Evolutionary conservation across 306 rosid genomes (phyloP), one percentile per base, ranked within the genome.

Genomic region (Cucurbita moschata): DNA sequence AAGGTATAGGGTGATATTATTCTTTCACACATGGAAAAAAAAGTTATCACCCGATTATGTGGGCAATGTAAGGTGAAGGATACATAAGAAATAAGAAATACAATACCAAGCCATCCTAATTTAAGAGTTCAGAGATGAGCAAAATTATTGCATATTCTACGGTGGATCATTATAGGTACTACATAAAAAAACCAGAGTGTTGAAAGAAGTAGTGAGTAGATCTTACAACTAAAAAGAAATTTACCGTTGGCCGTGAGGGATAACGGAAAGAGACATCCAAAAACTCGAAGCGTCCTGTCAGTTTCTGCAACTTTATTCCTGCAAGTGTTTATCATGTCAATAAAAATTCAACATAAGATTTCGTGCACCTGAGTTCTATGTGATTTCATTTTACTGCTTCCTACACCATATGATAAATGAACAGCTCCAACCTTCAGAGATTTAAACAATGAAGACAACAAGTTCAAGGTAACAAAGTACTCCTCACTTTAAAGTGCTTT

Each of bases 161-260:
- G 3, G 54, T 44, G 18, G 72, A 66, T 4, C 39, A 11, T 38
- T 0, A 38, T 19, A 66, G 72, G 66, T 5, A 19, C 14, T 47
- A 23, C 59, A 23, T 8, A 15, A 58, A 39, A 39, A 80, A 59
- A 79, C 40, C 18, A 4, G 76, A 54, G 72, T 50, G 74, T 65
- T 66, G 73, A 76, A 51, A 21, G 30, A 77, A 23, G 44, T 65
- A 60, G 55, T 35, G 60, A 55, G 72, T 73, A 55, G 73, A 58
- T 60, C 12, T 69, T 39, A 74, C 67, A 58, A 15, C 75, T 71
- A 77, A 50, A 47, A 74, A 58, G 77, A 77, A 81, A 81, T 76
- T 54, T 85, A 90, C 96, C 84, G 77, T 84, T 79, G 94, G 87
- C 83, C 98, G 86, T 69, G 97, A 85, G 77, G 97, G 72, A 83